A percentile compares a stretch with the other conserved stretches of the same genome.
These are phyloP conservation scores for Solanum bulbocastanum DNA, from an alignment of 257 asterid genomes.

Conservation along the genomic window DNA sequence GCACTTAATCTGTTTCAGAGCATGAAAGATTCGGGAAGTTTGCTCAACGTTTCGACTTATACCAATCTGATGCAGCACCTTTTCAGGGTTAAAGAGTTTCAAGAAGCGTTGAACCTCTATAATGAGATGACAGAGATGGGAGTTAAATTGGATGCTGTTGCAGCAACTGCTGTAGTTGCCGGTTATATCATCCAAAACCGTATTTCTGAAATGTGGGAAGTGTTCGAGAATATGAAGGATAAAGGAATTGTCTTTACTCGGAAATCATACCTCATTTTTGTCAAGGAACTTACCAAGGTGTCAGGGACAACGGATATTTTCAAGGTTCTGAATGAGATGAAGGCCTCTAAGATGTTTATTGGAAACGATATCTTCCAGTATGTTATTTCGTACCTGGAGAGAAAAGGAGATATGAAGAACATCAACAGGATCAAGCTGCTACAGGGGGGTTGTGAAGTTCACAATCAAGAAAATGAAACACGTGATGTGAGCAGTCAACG, in stretches of 20 bases:
- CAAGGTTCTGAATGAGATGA: conserved; percentile 47
- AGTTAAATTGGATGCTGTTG: conserved; percentile 46
- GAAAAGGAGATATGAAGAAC: conserved; percentile 37
- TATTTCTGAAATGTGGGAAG: conserved; percentile 46
- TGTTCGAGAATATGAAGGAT: conserved; percentile 44
- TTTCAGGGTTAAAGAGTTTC: conserved; percentile 45
- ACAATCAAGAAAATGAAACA: conserved; percentile 3
- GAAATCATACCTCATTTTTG: conserved; percentile 35
- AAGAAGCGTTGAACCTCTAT: conserved; percentile 48
- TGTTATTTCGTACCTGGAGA: conserved; percentile 38
- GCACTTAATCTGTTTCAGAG: conserved; percentile 48
- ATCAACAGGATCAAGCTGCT: conserved; percentile 24
- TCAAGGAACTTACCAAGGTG: conserved; percentile 64
- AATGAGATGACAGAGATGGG: conserved; percentile 55
- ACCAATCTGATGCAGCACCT: conserved; percentile 61
- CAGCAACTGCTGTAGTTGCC: conserved; percentile 47
- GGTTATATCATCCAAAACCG: conserved; percentile 53
- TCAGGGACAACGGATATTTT: conserved; percentile 45
- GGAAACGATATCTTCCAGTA: conserved; percentile 30
- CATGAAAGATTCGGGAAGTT: conserved; percentile 36
- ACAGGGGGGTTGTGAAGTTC: conserved; percentile 10
- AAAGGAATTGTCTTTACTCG: conserved; percentile 40
- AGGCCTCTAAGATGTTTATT: conserved; percentile 17
- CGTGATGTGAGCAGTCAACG: conserved; percentile 4
- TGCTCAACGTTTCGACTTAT: conserved; percentile 38